Evolutionary conservation across 2,329 filamentous ascomycete species (phyloP), one percentile per base, ranked within the genome.

Genomic region (Zalaria obscura): DNA sequence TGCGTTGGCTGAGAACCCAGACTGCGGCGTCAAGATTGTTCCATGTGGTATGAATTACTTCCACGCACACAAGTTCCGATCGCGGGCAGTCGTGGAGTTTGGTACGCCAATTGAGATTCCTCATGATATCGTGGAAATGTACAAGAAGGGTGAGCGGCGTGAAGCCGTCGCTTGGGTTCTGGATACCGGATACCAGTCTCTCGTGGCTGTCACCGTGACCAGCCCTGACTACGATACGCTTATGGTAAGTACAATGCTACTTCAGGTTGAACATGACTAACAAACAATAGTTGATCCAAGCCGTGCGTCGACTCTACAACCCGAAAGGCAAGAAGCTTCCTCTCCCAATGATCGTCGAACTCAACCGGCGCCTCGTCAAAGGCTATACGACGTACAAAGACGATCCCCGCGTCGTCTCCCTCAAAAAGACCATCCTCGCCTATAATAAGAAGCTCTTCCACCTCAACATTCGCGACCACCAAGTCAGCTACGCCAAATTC

Each of bases 21-120:
- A 89, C 48, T 94, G 85, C 56, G 86, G 84, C 27, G 69, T 98
- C 47, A 93, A 88, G 62, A 95, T 98, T 52, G 85, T 98, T 25
- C 91, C 91, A 3, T 88, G 91, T 40, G 89, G 89, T 53, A 95
- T 98, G 89, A 98, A 98, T 63, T 98, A 98, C 64, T 98, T 98
- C 65, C 89, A 96, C 62, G 84, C 89, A 0, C 89, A 98, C 71
- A 98, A 96, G 61, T 98, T 98, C 64, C 82, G 89, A 36, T 96
- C 89, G 48, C 77, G 91, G 57, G 91, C 89, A 31, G 89, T 98
- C 4, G 80, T 96, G 45, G 91, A 98, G 57, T 98, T 96, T 53
- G 91, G 91, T 5, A 80, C 77, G 26, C 87, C 91, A 0, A 80
- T 96, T 47, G 83, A 93, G 50, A 78, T 96, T 6, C 82, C 87